Conservation (phyloP, 169 alveolate species). For the Babesia bovis region DNA sequence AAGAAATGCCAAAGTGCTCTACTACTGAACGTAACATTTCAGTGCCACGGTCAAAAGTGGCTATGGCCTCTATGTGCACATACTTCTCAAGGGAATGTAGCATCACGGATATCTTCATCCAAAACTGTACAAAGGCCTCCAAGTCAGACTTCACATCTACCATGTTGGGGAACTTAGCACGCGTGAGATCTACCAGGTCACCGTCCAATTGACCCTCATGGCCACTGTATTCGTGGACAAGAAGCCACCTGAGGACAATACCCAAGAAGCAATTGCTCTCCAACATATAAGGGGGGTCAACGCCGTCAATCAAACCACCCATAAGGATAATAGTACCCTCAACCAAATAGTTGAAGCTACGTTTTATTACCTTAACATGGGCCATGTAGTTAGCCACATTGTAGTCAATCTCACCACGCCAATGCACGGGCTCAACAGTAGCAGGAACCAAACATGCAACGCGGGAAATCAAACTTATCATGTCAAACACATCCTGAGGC, state of each 20-base stretch:
- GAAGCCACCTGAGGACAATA: conserved; percentile 32
- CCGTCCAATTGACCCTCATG: neutral
- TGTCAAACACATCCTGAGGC: conserved; percentile 15
- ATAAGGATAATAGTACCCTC: conserved; percentile 46
- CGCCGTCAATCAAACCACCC: conserved; percentile 66
- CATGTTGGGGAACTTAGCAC: conserved; percentile 51
- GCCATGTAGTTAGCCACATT: conserved; percentile 68
- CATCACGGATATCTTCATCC: conserved; percentile 34
- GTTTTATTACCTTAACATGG: conserved; percentile 67
- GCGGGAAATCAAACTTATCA: conserved; percentile 63
- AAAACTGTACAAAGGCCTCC: conserved; percentile 34
- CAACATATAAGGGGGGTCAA: conserved; percentile 28
- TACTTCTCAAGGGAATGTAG: conserved; percentile 32
- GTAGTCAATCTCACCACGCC: conserved; percentile 66
- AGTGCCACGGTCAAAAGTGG: conserved; percentile 50
- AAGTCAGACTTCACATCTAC: conserved; percentile 35
- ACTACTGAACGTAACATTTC: conserved; percentile 4
- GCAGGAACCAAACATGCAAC: conserved; percentile 63
- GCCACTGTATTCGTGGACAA: conserved; percentile 3
- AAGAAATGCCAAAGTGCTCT: conserved; percentile 11
- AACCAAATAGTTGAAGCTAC: conserved; percentile 67
- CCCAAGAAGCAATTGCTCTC: conserved; percentile 48
- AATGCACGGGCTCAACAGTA: conserved; percentile 23
- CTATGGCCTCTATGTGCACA: conserved; percentile 53
- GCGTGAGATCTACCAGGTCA: conserved; percentile 6